Conservation (phyloP, 176 grass and related monocot species). For the Oryza glaberrima region DNA sequence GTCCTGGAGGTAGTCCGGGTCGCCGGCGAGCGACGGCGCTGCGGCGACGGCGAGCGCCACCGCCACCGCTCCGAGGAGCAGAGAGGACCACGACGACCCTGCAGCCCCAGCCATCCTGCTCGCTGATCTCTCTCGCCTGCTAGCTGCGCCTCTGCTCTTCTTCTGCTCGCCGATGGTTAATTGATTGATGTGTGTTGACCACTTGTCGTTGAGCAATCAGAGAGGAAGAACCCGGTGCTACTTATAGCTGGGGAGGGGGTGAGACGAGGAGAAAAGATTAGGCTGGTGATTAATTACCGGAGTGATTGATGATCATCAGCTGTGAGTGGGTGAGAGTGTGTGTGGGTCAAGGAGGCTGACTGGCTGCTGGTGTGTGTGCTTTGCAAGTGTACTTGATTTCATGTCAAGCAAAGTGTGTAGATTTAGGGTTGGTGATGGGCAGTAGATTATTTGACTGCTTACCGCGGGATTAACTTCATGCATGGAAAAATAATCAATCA, state of each 20-base stretch:
- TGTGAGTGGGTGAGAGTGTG: background rate
- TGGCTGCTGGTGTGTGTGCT: background rate
- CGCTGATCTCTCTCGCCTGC: too few relatives aligned
- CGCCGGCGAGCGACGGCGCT: slow-evolving; percentile 44
- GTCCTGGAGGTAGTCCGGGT: slow-evolving; percentile 90
- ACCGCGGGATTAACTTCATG: background rate
- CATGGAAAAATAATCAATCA: too few relatives aligned
- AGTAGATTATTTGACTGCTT: background rate
- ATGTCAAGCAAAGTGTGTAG: slow-evolving; percentile 43
- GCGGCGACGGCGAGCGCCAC: slow-evolving; percentile 20
- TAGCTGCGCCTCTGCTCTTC: too few relatives aligned
- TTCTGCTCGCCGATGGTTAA: too few relatives aligned
- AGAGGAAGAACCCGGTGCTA: background rate
- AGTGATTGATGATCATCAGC: background rate
- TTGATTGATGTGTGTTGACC: background rate
- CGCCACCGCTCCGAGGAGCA: slow-evolving; percentile 17
- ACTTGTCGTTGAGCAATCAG: background rate
- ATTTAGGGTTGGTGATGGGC: slow-evolving; percentile 13
- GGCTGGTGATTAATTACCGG: slow-evolving; percentile 9
- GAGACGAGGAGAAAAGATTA: slow-evolving; percentile 34
- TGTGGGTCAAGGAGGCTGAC: background rate
- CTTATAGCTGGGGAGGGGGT: background rate
- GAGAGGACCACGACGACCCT: background rate
- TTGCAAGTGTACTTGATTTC: background rate
- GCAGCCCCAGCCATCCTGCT: too few relatives aligned